Conservation (phyloP, 768 basidiomycete species). For the Naganishia vaughanmartiniae region DNA sequence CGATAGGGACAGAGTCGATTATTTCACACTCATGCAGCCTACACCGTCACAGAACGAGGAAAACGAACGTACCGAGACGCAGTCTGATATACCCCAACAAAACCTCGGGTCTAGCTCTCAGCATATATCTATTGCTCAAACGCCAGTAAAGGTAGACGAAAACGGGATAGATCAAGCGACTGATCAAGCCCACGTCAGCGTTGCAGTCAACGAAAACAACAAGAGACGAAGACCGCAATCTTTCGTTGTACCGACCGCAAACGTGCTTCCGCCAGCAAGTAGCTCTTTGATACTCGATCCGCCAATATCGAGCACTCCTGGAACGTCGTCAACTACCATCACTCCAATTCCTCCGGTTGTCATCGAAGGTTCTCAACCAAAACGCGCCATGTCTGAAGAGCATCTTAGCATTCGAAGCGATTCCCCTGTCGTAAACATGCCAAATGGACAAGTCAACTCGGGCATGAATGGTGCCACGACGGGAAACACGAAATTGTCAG, state of each 20-base stretch:
- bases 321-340: not conserved
- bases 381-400: slow-evolving; percentile 32
- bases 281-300: not conserved
- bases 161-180: not conserved
- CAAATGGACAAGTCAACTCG: slow-evolving; percentile 1
- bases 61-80: slow-evolving; percentile 17
- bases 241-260: not conserved
- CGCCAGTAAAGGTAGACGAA: not conserved
- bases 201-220: slow-evolving; percentile 21
- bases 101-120: too few species aligned
- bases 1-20: not conserved
- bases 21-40: slow-evolving; percentile 16
- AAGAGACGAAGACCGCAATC: slow-evolving; percentile 21
- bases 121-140: too few species aligned
- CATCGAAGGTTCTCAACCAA: slow-evolving; percentile 22
- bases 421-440: slow-evolving; percentile 25
- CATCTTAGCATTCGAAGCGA: slow-evolving; percentile 24
- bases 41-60: slow-evolving; percentile 12
- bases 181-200: not conserved
- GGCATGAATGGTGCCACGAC: not conserved
- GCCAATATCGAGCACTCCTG: not conserved
- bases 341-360: slow-evolving; percentile 4
- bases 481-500: slow-evolving; percentile 12
- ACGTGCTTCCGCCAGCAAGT: not conserved
- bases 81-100: not conserved